Conservation (phyloP, 2,329 filamentous ascomycete species). For the Diaporthe sp. region DNA sequence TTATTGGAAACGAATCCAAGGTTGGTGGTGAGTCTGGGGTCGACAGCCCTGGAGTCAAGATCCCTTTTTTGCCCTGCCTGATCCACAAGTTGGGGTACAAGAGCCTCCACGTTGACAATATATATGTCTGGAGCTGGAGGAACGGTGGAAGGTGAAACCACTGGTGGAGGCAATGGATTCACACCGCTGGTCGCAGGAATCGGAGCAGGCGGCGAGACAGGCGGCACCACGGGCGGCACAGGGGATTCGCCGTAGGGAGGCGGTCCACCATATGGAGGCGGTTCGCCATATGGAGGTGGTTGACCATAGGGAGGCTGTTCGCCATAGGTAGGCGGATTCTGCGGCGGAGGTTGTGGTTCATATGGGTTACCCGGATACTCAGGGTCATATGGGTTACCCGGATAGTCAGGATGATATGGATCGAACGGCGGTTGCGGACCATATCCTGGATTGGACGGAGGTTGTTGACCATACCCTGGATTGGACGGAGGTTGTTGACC, state of each 20-base stretch:
- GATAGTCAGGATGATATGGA: neutral
- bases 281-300: too few relatives aligned
- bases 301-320: neutral
- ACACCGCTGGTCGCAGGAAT: neutral
- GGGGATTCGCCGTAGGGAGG: neutral
- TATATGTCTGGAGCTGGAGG: neutral
- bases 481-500: neutral
- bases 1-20: neutral
- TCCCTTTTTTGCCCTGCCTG: neutral
- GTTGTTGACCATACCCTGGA: neutral
- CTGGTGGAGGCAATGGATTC: neutral
- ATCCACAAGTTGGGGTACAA: neutral
- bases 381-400: neutral
- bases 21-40: neutral
- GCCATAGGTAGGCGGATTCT: too few relatives aligned
- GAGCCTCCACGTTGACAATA: conserved; percentile 10
- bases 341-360: neutral
- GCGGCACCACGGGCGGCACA: neutral
- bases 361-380: neutral
- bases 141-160: neutral
- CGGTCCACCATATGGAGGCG: too few relatives aligned
- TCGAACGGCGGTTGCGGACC: neutral
- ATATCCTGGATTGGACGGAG: neutral
- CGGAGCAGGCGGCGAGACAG: neutral
- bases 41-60: neutral